Conservation (phyloP, 2,329 filamentous ascomycete genomes). For the Gnomoniopsis smithogilvyi region DNA sequence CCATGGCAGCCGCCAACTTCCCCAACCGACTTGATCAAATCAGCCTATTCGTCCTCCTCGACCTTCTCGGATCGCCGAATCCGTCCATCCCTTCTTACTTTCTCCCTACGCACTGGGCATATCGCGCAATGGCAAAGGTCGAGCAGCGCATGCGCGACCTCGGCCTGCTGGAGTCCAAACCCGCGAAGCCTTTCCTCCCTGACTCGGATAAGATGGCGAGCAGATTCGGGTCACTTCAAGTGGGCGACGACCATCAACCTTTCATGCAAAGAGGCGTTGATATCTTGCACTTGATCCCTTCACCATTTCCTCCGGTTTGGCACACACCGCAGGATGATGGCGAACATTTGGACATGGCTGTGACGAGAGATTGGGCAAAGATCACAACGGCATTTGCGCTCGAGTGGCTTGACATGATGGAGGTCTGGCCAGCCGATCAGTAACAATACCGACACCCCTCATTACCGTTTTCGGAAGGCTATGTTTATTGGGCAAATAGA, state of each 20-base stretch:
- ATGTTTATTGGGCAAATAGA: too few relatives aligned
- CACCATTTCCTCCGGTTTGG: constrained; percentile 81
- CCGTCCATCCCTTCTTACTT: constrained; percentile 65
- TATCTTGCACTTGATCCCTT: constrained; percentile 84
- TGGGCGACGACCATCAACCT: constrained; percentile 87
- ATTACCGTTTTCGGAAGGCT: too few relatives aligned
- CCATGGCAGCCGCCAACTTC: constrained; percentile 73
- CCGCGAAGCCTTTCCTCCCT: constrained; percentile 58
- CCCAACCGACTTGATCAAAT: constrained; percentile 74
- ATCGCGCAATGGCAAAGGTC: constrained; percentile 53
- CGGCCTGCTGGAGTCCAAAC: constrained; percentile 45
- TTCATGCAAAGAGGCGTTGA: constrained; percentile 86
- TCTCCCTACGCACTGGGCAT: constrained; percentile 66
- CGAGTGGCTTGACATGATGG: constrained; percentile 81
- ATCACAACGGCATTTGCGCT: constrained; percentile 80
- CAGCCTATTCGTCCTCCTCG: constrained; percentile 57
- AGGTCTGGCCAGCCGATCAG: constrained; percentile 16
- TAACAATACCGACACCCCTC: neutral
- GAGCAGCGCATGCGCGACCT: constrained; percentile 57
- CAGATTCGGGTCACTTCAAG: constrained; percentile 47
- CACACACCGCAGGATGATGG: constrained; percentile 82
- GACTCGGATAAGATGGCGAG: constrained; percentile 54
- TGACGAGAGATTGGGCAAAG: constrained; percentile 82
- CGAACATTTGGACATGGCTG: constrained; percentile 75
- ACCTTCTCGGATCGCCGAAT: constrained; percentile 57